Conservation (phyloP, 352 stramenopile species). For the Poterioochromonas sp. region DNA sequence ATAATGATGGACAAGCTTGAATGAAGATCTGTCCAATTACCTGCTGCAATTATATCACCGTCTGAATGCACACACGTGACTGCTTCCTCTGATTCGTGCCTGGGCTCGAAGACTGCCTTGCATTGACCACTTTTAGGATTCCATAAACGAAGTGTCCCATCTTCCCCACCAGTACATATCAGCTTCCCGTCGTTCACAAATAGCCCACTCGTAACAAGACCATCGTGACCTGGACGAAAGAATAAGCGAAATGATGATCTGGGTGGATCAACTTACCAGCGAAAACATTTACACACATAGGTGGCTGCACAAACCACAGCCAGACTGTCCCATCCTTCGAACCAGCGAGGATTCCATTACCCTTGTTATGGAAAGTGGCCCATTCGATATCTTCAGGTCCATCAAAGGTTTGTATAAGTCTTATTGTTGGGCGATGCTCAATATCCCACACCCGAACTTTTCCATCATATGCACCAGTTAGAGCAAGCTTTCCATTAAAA, state of each 20-base stretch:
- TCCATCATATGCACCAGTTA: slow-evolving; percentile 14
- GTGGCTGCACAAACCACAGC: slow-evolving; percentile 7
- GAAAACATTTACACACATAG: slow-evolving; percentile 7
- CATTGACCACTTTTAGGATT: neutral
- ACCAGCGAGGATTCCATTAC: slow-evolving; percentile 16
- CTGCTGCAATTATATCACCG: neutral
- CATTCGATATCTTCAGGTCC: slow-evolving; percentile 28
- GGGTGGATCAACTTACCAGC: neutral
- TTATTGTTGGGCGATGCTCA: neutral
- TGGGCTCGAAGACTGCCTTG: neutral
- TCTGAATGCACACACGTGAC: neutral
- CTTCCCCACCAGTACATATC: neutral
- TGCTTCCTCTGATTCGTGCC: neutral
- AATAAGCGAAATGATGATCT: too few relatives aligned
- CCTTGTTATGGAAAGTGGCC: slow-evolving; percentile 3
- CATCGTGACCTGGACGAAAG: slow-evolving; percentile 17
- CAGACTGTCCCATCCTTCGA: slow-evolving; percentile 21
- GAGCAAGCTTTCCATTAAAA: neutral
- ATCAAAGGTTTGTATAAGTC: neutral
- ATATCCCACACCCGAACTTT: neutral
- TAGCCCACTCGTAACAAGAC: neutral
- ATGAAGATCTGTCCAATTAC: neutral
- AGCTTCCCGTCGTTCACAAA: slow-evolving; percentile 7
- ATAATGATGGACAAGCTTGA: neutral
- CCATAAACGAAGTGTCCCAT: slow-evolving; percentile 19